These are phyloP conservation scores for Penicillium canescens DNA, from an alignment of 495 filamentous ascomycete species.

Conservation along the genomic window DNA sequence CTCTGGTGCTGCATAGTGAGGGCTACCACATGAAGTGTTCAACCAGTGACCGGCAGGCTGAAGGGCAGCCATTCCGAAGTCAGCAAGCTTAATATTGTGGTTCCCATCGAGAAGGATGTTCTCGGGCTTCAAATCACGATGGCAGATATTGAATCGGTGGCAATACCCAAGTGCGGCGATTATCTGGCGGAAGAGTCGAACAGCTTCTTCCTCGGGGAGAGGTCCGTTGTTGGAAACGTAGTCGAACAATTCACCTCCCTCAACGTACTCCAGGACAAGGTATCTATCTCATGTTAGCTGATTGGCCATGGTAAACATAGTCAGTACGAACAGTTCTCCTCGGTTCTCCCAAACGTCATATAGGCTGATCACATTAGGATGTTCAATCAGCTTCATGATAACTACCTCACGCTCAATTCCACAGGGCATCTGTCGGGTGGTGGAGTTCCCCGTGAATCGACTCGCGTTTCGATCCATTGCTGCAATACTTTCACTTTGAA, in stretches of 20 bases:
- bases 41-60: slow-evolving; percentile 77
- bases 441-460: slow-evolving; percentile 32
- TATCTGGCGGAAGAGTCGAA: slow-evolving; percentile 88
- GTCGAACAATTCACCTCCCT: slow-evolving; percentile 86
- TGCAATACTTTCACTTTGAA: slow-evolving; percentile 74
- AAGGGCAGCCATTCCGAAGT: slow-evolving; percentile 96
- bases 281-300: slow-evolving; percentile 58
- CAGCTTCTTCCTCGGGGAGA: slow-evolving; percentile 74
- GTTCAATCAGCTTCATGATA: slow-evolving; percentile 93
- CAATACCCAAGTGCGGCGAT: slow-evolving; percentile 89
- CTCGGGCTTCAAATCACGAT: slow-evolving; percentile 95
- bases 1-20: slow-evolving; percentile 94
- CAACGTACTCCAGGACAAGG: slow-evolving; percentile 92
- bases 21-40: slow-evolving; percentile 89
- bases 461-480: slow-evolving; percentile 62
- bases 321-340: slow-evolving; percentile 68
- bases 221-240: slow-evolving; percentile 69
- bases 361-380: slow-evolving; percentile 87
- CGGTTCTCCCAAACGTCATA: slow-evolving; percentile 97
- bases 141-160: slow-evolving; percentile 90
- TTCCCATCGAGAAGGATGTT: slow-evolving; percentile 83
- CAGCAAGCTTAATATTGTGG: slow-evolving; percentile 82
- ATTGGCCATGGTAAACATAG: slow-evolving; percentile 33
- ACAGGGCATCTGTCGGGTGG: slow-evolving; percentile 71
- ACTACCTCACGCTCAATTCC: slow-evolving; percentile 90